Base-by-base conservation (phyloP, 768 basidiomycete species). In the Roridomyces roridus region DNA sequence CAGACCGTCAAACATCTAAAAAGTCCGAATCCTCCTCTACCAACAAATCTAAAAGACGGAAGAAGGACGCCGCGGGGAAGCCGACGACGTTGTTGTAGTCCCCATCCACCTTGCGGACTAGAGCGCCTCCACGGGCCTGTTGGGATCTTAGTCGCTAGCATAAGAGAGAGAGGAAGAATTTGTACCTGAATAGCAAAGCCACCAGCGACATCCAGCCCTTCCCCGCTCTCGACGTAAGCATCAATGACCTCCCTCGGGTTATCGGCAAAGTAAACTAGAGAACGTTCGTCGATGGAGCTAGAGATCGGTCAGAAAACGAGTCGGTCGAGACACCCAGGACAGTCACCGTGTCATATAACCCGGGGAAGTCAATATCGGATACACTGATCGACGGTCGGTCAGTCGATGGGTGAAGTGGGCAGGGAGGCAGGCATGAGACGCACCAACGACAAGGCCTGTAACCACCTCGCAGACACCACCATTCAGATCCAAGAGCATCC, bases 81-180 rank as follows among this genome's bases (percentile, higher is more conserved):
- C 95, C 96, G 14, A 95, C 94, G 2, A 92, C 88, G 64, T 97
- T 98, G 63, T 91, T 80, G 67, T 88, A 96, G 63, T 94, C 92
- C 0, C 94, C 95, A 46, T 96, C 91, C 21, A 97, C 83, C 66
- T 92, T 91, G 46, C 91, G 82, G 49, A 98, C 74, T 36, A 98
- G 77, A 41, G 94, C 55, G 4, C 89, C 89, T 0, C 96, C 96
- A 2, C 89, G 75, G 1, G 94, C 93, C 90, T 93, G 51, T 15
- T n/a, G n/a, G n/a, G n/a, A 21, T 45, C 18, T 15, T 45, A 43
- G 25, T 48, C 50, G 28, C 24, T 24, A 31, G 17, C 26, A 52
- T 17, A 25, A 53, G 47, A 34, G 24, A 21, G 18, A 39, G 39
- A 29, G 15, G 17, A 42, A 25, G 9, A 20, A 23, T 23, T 40